phyloP scores from a whole-genome alignment of 2,329 filamentous ascomycete species.

The Geosmithia putterillii region DNA sequence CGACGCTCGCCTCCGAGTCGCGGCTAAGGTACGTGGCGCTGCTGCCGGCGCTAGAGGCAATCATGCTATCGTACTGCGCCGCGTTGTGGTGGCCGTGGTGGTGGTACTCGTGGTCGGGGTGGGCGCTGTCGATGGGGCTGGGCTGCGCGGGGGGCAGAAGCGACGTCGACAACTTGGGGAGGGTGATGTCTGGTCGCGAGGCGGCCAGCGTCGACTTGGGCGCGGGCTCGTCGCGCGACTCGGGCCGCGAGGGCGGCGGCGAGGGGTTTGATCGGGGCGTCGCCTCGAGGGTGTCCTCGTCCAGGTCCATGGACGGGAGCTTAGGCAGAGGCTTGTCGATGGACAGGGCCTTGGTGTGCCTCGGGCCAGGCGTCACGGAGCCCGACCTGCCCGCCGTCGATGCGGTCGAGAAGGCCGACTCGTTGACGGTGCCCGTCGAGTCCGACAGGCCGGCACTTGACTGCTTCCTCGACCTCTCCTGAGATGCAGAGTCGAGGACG shows the following conservation, averaged over 20 bases:
- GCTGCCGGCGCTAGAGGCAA: constrained; percentile 65
- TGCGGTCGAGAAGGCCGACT: constrained; percentile 24
- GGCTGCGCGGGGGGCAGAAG: constrained; percentile 34
- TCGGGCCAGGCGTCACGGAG: constrained; percentile 20
- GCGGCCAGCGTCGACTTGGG: constrained; percentile 33
- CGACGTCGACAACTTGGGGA: constrained; percentile 44
- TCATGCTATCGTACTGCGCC: constrained; percentile 56
- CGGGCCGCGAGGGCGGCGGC: constrained; percentile 26
- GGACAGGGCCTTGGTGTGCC: constrained; percentile 27
- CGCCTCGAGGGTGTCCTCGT: constrained; percentile 10
- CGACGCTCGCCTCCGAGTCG: constrained; percentile 67
- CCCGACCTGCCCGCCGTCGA: constrained; percentile 15
- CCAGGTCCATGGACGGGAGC: constrained; percentile 43
- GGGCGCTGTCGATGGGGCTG: constrained; percentile 30
- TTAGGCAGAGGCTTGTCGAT: constrained; percentile 59
- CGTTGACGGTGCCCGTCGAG: constrained; percentile 10
- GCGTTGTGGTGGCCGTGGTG: constrained; percentile 37
- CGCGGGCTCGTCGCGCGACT: constrained; percentile 28
- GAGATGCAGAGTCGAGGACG: constrained; percentile 30
- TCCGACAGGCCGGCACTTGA: constrained; percentile 22
- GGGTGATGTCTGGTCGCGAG: constrained; percentile 35
- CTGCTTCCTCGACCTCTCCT: constrained; percentile 18
- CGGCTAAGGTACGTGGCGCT: constrained; percentile 68
- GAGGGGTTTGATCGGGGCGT: constrained; percentile 17
- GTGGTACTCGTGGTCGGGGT: constrained; percentile 37